Percentiles rank a stretch among this genome's conserved stretches.
Conservation (phyloP, 2,329 filamentous ascomycete genomes). For the Fonsecaea pugnacius region DNA sequence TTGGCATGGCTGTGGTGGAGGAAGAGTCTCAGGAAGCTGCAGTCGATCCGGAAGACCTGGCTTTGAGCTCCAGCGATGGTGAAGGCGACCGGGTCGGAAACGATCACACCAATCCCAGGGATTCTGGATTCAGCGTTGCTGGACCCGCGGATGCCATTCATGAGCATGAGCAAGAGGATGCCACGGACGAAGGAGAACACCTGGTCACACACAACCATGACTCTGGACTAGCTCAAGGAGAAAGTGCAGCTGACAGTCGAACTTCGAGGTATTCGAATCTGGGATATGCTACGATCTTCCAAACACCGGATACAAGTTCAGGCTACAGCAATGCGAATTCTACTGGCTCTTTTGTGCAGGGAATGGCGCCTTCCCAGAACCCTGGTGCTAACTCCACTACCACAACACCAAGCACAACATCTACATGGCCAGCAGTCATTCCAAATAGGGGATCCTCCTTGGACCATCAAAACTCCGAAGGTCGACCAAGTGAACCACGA, state of each 20-base stretch:
- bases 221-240: not conserved
- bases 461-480: slow-evolving; percentile 13
- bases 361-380: slow-evolving; percentile 9
- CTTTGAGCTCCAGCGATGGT: slow-evolving; percentile 25
- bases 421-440: slow-evolving; percentile 27
- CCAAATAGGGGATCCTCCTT: slow-evolving; percentile 23
- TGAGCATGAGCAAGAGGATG: slow-evolving; percentile 9
- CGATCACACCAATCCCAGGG: slow-evolving; percentile 20
- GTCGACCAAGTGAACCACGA: slow-evolving; percentile 13
- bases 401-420: slow-evolving; percentile 5
- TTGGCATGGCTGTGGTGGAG: not conserved
- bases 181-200: not conserved
- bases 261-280: slow-evolving; percentile 10
- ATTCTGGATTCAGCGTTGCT: slow-evolving; percentile 31
- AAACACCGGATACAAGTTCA: slow-evolving; percentile 6
- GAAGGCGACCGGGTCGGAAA: not conserved
- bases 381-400: not conserved
- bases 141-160: slow-evolving; percentile 15
- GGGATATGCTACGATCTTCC: slow-evolving; percentile 20
- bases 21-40: slow-evolving; percentile 6
- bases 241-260: not conserved
- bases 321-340: slow-evolving; percentile 15
- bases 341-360: slow-evolving; percentile 12
- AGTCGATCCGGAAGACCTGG: slow-evolving; percentile 24
- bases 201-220: not conserved